A percentile compares a stretch with the other conserved stretches of the same genome.
Evolutionary conservation across 177 flowering plant genomes (phyloP).

Genomic region (Vitis hybrid): DNA sequence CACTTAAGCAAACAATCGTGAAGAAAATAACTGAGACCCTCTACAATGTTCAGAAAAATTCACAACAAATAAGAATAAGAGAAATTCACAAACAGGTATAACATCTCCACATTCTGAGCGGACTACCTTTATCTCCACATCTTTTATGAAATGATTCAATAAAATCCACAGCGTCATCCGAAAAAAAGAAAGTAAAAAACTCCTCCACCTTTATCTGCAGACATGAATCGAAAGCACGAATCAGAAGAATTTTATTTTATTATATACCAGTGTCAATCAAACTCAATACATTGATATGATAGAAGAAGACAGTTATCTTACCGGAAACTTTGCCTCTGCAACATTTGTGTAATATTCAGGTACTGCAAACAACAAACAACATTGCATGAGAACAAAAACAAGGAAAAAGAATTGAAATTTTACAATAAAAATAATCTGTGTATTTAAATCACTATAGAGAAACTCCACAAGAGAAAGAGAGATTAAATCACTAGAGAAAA

Average conservation of each 20-base stretch:
- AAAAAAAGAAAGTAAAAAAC: constrained; percentile 70
- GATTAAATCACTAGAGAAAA: too few species aligned
- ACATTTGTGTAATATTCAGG: constrained; percentile 61
- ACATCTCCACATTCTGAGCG: neutral
- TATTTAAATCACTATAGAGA: too few species aligned
- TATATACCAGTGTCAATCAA: neutral
- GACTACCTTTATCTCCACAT: constrained; percentile 91
- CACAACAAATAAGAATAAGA: constrained; percentile 2
- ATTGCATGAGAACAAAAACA: constrained; percentile 6
- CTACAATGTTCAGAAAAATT: neutral
- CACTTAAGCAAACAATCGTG: constrained; percentile 2
- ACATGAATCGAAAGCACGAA: constrained; percentile 8
- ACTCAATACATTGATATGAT: neutral
- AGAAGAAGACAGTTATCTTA: constrained; percentile 22
- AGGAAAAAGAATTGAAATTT: neutral
- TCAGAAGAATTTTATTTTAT: neutral
- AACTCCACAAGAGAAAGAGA: too few species aligned
- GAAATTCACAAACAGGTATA: neutral
- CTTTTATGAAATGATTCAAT: constrained; percentile 60
- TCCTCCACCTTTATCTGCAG: constrained; percentile 76
- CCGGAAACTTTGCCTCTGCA: constrained; percentile 85
- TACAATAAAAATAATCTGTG: neutral
- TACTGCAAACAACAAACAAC: constrained; percentile 49
- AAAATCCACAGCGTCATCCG: constrained; percentile 65
- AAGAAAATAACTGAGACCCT: neutral